Percentiles rank a stretch among this genome's conserved stretches.
These are phyloP conservation scores for Leccinum fuscescens DNA, from an alignment of 1,284 basidiomycete species.

Conservation along the genomic window DNA sequence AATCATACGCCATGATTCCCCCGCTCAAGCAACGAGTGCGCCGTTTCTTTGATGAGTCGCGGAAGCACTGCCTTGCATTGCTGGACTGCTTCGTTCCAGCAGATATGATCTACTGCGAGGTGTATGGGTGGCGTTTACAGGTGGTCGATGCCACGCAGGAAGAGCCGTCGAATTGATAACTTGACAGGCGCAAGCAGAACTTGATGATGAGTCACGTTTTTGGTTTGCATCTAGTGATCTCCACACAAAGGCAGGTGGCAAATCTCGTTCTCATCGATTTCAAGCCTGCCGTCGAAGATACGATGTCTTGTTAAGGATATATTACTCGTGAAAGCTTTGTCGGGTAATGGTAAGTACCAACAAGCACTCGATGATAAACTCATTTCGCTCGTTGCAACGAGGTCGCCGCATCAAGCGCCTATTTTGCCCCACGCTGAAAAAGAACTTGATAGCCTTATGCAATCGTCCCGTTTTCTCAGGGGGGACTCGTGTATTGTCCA, in stretches of 20 bases:
- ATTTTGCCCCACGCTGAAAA: not conserved
- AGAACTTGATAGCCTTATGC: not conserved
- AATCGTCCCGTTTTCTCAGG: not conserved
- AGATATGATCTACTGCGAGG: too few species aligned
- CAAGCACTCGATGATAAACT: not conserved
- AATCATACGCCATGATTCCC: too few species aligned
- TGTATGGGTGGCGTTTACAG: not conserved
- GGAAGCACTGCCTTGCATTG: not conserved
- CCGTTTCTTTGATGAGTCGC: not conserved
- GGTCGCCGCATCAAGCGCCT: not conserved
- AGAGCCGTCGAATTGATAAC: not conserved
- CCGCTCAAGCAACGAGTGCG: not conserved
- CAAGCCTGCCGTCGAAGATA: not conserved
- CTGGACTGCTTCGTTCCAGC: too few species aligned
- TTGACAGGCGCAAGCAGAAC: not conserved
- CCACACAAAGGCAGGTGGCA: not conserved
- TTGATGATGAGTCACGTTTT: too few species aligned
- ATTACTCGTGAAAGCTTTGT: not conserved
- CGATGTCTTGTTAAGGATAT: not conserved
- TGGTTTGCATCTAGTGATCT: not conserved
- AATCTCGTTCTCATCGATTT: not conserved
- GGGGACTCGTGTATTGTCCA: not conserved
- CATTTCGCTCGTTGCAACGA: not conserved
- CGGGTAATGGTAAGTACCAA: not conserved
- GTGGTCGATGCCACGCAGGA: not conserved